phyloP scores from a whole-genome alignment of 768 basidiomycete genomes.

The Amanita subjunquillea region DNA sequence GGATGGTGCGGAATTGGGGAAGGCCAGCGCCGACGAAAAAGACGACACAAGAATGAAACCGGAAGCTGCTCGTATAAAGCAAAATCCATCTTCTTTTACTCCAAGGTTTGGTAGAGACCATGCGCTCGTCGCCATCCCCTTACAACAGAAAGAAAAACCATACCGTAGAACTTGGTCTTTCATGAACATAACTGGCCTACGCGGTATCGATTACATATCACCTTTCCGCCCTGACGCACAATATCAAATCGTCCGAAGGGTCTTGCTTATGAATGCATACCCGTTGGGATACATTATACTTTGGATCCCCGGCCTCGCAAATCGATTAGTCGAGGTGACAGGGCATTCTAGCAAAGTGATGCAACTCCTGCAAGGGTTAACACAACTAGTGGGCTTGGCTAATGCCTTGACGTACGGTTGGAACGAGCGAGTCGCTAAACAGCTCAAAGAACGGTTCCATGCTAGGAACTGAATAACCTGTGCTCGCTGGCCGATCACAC shows the following conservation, averaged over 20 bases:
- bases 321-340: conserved; percentile 9
- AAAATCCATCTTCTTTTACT: no score
- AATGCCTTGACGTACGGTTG: conserved; percentile 10
- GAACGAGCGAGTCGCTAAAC: conserved; percentile 7
- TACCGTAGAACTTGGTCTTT: background rate
- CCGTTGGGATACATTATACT: conserved; percentile 11
- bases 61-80: background rate
- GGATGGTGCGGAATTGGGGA: background rate
- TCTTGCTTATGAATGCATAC: conserved; percentile 10
- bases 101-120: no score
- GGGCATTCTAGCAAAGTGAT: conserved; percentile 4
- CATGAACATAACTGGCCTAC: background rate
- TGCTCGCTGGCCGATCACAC: no score
- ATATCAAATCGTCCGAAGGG: conserved; percentile 1
- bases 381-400: conserved; percentile 9
- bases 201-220: background rate
- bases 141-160: background rate
- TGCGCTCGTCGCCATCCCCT: background rate
- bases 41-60: background rate
- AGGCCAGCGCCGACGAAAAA: background rate
- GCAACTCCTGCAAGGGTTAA: conserved; percentile 7
- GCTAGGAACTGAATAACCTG: no score
- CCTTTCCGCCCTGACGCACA: background rate
- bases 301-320: conserved; percentile 9
- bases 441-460: conserved; percentile 1